Evolutionary conservation across 176 grass and related monocot species (phyloP).

Genomic region (Elymus sibiricus): DNA sequence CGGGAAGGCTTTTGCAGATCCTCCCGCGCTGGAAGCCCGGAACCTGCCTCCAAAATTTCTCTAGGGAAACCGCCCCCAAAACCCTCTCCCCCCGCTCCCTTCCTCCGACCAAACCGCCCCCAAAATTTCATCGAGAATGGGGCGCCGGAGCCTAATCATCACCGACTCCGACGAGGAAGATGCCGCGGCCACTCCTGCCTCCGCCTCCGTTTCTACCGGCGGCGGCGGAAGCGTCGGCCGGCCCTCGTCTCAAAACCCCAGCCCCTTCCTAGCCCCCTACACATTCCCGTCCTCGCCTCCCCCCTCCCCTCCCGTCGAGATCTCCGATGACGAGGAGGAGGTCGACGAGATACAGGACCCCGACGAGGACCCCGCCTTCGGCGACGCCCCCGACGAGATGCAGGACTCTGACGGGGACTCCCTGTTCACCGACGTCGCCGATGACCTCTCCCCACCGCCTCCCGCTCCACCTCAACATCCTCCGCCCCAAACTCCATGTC

Average conservation of each 20-base stretch:
- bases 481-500: background rate
- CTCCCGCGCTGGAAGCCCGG: no score
- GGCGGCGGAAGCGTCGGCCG: background rate
- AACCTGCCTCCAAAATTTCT: background rate
- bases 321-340: conserved; percentile 62
- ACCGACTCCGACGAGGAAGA: conserved; percentile 57
- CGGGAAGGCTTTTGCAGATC: no score
- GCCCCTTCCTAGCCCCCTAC: background rate
- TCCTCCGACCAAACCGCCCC: background rate
- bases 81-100: background rate
- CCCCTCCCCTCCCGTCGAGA: conserved; percentile 39
- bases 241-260: conserved; percentile 20
- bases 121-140: conserved; percentile 23
- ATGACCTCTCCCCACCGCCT: conserved; percentile 42
- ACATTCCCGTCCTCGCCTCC: conserved; percentile 8
- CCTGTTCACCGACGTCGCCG: conserved; percentile 55
- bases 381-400: conserved; percentile 38
- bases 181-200: conserved; percentile 1
- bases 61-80: conserved; percentile 31
- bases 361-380: conserved; percentile 48
- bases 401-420: conserved; percentile 41
- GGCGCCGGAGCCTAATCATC: conserved; percentile 45
- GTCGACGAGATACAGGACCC: conserved; percentile 25
- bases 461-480: conserved; percentile 2
- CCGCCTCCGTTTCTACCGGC: background rate